Evolutionary conservation across 306 rosid genomes (phyloP), one percentile per base, ranked within the genome.

Genomic region (Carpinus viminea): DNA sequence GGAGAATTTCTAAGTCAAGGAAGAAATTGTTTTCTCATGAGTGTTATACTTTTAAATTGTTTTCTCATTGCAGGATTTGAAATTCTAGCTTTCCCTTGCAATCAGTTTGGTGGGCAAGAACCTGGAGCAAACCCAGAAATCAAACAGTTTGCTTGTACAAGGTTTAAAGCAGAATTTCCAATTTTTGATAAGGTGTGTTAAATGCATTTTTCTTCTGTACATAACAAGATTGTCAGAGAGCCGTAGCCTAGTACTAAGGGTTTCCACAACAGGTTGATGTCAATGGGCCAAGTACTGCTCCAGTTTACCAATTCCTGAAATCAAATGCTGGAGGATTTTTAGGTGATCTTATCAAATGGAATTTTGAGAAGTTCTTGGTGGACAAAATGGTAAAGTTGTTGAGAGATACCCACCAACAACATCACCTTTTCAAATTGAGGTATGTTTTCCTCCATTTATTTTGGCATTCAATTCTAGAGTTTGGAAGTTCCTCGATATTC

Each of bases 371-470:
- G 83, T 95, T 95, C 90, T 88, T 95, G 93, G 85, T 93, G 76
- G 98, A 93, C 85, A 93, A 93, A 95, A 90, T 80, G 99, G 99
- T 52, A 91, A 91, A 89, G 99, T 95, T 76, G 85, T 91, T 55
- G 97, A 95, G 84, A 89, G 99, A 87, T 93, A 91, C 78, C 92
- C 90, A 12, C 96, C 99, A 38, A 95, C 99, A 38, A 95, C 99
- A 34, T 91, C 98, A 9, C 99, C 98, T 51, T 93, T 93, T 80
- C 99, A 96, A 78, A 93, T 96, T 80, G 99, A 96, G 99, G 99
- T 96, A 84, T 36, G 76, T 47, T 74, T 43, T 65, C 71, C 13
- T 36, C 51, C n/a, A 5, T 16, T 4, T 66, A 47, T 41, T 31
- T 41, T 41, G 16, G 50, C 20, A 20, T 54, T 26, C 4, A 62